A percentile compares a stretch with the other conserved stretches of the same genome.
Evolutionary conservation across 2,329 filamentous ascomycete genomes (phyloP).

Genomic region (Madurella fahalii): DNA sequence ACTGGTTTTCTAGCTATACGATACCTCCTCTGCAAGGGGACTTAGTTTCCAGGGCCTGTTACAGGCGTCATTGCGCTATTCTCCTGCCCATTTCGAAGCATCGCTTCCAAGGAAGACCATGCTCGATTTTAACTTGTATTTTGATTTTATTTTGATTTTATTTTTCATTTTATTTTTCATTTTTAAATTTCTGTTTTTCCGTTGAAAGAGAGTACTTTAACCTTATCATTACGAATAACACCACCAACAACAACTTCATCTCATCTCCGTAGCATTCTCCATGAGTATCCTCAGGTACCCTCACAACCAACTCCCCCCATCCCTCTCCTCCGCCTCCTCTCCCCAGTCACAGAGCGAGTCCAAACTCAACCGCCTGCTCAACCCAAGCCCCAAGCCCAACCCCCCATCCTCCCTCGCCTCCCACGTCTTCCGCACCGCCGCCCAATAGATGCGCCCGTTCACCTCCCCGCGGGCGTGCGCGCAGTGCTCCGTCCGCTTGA

Average conservation of each 20-base stretch:
- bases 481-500: slow-evolving; percentile 24
- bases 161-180: no score
- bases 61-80: no score
- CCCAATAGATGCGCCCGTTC: slow-evolving; percentile 25
- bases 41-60: no score
- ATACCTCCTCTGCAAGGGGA: no score
- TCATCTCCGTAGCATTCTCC: no score
- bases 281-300: not conserved
- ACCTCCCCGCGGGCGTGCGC: slow-evolving; percentile 20
- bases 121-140: no score
- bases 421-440: slow-evolving; percentile 24
- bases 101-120: no score
- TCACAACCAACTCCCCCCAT: not conserved
- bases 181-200: no score
- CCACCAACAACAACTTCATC: no score
- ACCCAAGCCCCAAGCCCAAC: slow-evolving; percentile 8
- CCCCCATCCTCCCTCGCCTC: slow-evolving; percentile 20
- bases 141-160: no score
- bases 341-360: slow-evolving; percentile 10
- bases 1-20: no score
- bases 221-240: not conserved
- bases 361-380: slow-evolving; percentile 13
- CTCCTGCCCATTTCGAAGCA: no score
- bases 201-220: not conserved
- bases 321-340: not conserved